Conservation (phyloP, 2,329 filamentous ascomycete species). For the Pseudogymnoascus sp. region DNA sequence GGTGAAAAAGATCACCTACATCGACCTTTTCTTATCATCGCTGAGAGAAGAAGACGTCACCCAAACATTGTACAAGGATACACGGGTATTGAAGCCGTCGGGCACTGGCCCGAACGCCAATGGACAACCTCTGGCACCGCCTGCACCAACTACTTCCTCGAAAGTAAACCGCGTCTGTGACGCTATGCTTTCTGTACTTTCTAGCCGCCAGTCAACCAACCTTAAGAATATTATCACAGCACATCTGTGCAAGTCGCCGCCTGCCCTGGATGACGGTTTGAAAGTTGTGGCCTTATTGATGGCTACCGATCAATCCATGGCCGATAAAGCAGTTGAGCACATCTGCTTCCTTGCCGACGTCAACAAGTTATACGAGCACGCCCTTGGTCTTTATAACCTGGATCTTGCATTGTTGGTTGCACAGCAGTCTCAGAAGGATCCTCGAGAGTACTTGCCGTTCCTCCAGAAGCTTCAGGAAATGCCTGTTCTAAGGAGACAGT, state of each 20-base stretch:
- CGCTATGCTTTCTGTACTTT: constrained; percentile 64
- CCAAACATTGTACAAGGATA: constrained; percentile 88
- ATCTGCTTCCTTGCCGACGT: constrained; percentile 96
- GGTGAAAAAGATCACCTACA: constrained; percentile 68
- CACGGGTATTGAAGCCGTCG: constrained; percentile 41
- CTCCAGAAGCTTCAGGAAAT: constrained; percentile 78
- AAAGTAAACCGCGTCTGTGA: constrained; percentile 90
- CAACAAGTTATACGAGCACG: constrained; percentile 82
- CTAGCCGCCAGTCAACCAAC: constrained; percentile 52
- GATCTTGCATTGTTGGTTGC: constrained; percentile 85
- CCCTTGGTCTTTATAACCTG: constrained; percentile 83
- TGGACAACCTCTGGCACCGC: constrained; percentile 22
- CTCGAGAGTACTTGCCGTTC: constrained; percentile 90
- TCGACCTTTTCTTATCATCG: constrained; percentile 87
- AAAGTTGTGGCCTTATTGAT: constrained; percentile 67
- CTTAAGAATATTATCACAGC: constrained; percentile 91
- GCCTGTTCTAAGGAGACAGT: constrained; percentile 61
- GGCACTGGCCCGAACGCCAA: constrained; percentile 19
- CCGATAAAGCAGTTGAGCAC: constrained; percentile 86
- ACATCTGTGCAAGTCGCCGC: constrained; percentile 86
- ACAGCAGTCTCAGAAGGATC: constrained; percentile 92
- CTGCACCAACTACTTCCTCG: constrained; percentile 23
- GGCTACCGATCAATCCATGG: constrained; percentile 58
- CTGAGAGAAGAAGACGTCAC: constrained; percentile 87
- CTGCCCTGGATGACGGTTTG: constrained; percentile 80